Conservation (phyloP, 768 basidiomycete species). For the Gymnopilus junonius region DNA sequence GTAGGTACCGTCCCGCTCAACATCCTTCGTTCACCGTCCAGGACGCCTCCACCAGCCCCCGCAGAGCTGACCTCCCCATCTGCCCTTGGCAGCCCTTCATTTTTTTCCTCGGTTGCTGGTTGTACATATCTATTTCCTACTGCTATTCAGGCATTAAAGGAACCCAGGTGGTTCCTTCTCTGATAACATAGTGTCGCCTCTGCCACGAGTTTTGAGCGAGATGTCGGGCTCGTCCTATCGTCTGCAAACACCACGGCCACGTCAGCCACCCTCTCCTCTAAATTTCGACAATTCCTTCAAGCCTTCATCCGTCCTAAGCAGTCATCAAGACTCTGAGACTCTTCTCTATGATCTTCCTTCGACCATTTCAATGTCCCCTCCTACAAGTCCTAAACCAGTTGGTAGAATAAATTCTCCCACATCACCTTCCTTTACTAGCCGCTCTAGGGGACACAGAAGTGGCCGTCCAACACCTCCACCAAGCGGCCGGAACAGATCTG, state of each 20-base stretch:
- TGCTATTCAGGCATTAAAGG: slow-evolving; percentile 9
- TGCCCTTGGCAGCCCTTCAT: slow-evolving; percentile 12
- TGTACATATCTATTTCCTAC: slow-evolving; percentile 20
- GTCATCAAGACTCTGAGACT: slow-evolving; percentile 55
- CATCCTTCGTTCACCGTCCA: slow-evolving; percentile 11
- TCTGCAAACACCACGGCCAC: slow-evolving; percentile 65
- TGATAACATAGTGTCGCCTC: slow-evolving; percentile 16
- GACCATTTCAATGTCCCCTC: slow-evolving; percentile 58
- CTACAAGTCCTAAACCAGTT: slow-evolving; percentile 54
- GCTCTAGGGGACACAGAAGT: slow-evolving; percentile 52
- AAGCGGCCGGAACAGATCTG: slow-evolving; percentile 62
- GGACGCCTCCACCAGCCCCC: slow-evolving; percentile 5
- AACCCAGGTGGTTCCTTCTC: slow-evolving; percentile 28
- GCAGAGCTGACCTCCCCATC: slow-evolving; percentile 5
- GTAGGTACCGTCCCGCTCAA: slow-evolving; percentile 19
- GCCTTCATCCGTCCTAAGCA: slow-evolving; percentile 44
- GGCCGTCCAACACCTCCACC: slow-evolving; percentile 64
- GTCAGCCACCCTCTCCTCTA: slow-evolving; percentile 65
- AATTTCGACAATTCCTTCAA: slow-evolving; percentile 54
- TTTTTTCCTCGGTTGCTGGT: slow-evolving; percentile 13
- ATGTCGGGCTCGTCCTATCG: slow-evolving; percentile 71
- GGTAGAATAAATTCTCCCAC: slow-evolving; percentile 53
- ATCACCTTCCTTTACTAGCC: slow-evolving; percentile 58
- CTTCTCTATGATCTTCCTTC: slow-evolving; percentile 81
- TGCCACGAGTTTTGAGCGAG: slow-evolving; percentile 27